A percentile compares a stretch with the other conserved stretches of the same genome.
Evolutionary conservation across 2,329 filamentous ascomycete genomes (phyloP).

Genomic region (Dothistroma septosporum): DNA sequence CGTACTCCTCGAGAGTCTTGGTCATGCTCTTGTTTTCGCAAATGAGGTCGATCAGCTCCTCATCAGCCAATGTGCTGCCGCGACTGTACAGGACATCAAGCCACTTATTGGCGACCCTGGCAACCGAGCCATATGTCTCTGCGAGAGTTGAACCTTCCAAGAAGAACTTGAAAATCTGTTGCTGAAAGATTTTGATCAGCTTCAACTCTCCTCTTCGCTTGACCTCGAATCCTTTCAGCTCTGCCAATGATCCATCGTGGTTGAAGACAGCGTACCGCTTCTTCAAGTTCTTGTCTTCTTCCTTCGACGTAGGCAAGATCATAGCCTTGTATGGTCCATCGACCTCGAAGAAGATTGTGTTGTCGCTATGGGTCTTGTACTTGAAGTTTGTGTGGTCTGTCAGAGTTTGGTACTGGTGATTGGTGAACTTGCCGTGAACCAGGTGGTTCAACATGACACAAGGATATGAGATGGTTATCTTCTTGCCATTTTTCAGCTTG

Average conservation of each 20-base stretch:
- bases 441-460: conserved; percentile 99
- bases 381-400: conserved; percentile 73
- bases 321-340: conserved; percentile 97
- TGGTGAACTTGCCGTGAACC: conserved; percentile 91
- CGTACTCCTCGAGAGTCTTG: conserved; percentile 96
- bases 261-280: conserved; percentile 99
- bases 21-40: conserved; percentile 98
- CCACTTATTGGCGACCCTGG: conserved; percentile 94
- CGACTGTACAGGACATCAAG: conserved; percentile 88
- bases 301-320: conserved; percentile 94
- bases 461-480: conserved; percentile 91
- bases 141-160: conserved; percentile 80
- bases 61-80: conserved; percentile 84
- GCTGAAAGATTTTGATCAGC: conserved; percentile 99
- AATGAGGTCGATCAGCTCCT: conserved; percentile 98
- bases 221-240: conserved; percentile 95
- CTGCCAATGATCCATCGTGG: conserved; percentile 89
- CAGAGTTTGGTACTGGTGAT: conserved; percentile 93
- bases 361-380: conserved; percentile 97
- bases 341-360: conserved; percentile 99
- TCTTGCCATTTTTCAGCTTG: conserved; percentile 93
- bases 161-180: conserved; percentile 99
- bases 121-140: conserved; percentile 87
- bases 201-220: conserved; percentile 97
- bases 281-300: conserved; percentile 99